Conservation (phyloP, 116 monocot genomes). For the Papilionanthe hybrid region DNA sequence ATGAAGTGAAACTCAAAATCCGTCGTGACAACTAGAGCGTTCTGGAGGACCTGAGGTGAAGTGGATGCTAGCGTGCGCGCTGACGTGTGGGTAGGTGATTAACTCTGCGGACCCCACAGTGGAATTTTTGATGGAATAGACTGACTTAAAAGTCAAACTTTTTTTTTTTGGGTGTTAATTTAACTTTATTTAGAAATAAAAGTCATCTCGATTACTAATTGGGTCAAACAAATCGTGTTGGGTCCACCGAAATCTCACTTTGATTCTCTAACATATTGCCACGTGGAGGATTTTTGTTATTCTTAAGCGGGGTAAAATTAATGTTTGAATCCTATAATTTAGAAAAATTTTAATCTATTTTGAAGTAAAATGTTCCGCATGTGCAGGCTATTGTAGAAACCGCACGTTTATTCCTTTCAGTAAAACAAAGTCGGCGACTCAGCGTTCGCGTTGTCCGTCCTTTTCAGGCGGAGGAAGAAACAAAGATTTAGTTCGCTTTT, state of each 20-base stretch:
- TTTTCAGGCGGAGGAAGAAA: background rate
- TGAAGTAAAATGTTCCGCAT: too few relatives aligned
- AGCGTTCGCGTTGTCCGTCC: background rate
- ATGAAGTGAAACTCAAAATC: background rate
- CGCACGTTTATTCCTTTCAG: background rate
- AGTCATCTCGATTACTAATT: too few relatives aligned
- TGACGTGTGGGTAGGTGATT: background rate
- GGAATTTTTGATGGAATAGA: background rate
- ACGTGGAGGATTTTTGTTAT: background rate
- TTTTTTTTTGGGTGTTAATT: too few relatives aligned
- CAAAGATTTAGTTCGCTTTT: background rate
- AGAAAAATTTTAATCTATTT: too few relatives aligned
- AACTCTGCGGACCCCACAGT: background rate
- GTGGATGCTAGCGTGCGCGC: background rate
- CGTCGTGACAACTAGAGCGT: background rate
- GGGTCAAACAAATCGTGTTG: too few relatives aligned
- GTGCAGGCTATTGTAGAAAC: background rate
- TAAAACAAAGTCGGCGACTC: background rate
- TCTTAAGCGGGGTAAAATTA: too few relatives aligned
- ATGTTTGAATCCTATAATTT: too few relatives aligned
- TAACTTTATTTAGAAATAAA: too few relatives aligned
- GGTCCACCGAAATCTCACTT: too few relatives aligned
- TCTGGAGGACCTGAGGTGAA: background rate
- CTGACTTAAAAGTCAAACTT: too few relatives aligned
- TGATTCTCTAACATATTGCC: background rate